Percentiles rank a stretch among this genome's conserved stretches.
These are phyloP conservation scores for Suillus discolor DNA, from an alignment of 768 basidiomycete species.

Conservation along the genomic window DNA sequence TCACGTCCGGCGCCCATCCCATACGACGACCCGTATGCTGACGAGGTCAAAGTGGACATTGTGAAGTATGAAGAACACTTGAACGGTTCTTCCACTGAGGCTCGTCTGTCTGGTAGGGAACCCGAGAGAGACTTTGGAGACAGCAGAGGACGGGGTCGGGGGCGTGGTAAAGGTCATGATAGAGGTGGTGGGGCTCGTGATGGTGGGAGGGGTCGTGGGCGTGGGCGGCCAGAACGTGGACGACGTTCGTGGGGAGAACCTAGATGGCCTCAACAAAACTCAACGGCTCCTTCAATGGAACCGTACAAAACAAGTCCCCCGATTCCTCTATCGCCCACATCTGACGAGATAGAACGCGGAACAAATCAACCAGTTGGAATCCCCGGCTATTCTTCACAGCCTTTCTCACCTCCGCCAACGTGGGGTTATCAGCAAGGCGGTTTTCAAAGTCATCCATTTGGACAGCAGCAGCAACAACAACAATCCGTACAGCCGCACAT, in stretches of 20 bases:
- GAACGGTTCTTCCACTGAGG: not conserved
- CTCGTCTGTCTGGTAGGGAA: not conserved
- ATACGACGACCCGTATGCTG: conserved; percentile 81
- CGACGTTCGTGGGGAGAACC: conserved; percentile 20
- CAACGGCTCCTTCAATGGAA: conserved; percentile 22
- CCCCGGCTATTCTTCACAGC: conserved; percentile 19
- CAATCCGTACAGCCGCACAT: conserved; percentile 76
- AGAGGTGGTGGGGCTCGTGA: conserved; percentile 28
- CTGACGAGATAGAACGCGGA: conserved; percentile 48
- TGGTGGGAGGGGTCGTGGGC: conserved; percentile 31
- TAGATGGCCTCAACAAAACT: conserved; percentile 20
- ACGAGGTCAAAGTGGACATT: conserved; percentile 38
- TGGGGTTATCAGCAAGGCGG: conserved; percentile 20
- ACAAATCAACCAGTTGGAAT: conserved; percentile 38
- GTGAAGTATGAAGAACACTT: conserved; percentile 12
- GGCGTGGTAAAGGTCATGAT: conserved; percentile 37
- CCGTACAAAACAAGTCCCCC: conserved; percentile 33
- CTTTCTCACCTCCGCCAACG: conserved; percentile 9
- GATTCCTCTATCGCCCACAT: conserved; percentile 44
- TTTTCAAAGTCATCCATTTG: conserved; percentile 17
- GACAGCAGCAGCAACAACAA: conserved; percentile 28
- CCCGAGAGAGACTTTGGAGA: not conserved
- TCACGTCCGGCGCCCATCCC: conserved; percentile 69
- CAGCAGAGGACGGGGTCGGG: conserved; percentile 35
- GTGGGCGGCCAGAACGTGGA: conserved; percentile 27